phyloP scores from a whole-genome alignment of 495 filamentous ascomycete species.

The Penicillium odoratum region DNA sequence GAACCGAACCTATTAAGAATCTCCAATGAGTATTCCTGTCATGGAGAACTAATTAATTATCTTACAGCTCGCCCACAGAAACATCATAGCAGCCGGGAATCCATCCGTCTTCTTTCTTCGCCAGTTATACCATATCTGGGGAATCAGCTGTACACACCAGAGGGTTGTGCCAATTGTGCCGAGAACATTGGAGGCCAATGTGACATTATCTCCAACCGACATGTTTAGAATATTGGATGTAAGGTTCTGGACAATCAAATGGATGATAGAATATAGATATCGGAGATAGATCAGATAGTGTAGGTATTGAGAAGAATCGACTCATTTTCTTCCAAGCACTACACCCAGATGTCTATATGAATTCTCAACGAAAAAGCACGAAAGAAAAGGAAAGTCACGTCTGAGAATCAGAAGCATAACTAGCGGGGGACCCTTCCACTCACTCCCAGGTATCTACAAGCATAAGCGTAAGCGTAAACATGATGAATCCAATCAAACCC shows the following conservation, averaged over 20 bases:
- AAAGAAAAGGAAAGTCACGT: too few species aligned
- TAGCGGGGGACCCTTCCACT: too few species aligned
- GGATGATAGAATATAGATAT: too few species aligned
- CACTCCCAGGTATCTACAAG: too few species aligned
- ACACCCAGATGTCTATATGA: too few species aligned
- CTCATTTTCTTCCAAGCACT: too few species aligned
- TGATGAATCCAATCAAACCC: neutral
- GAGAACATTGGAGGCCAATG: constrained; percentile 51
- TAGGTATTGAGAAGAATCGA: too few species aligned
- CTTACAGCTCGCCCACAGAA: constrained; percentile 69
- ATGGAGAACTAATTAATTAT: neutral
- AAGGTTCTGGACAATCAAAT: too few species aligned
- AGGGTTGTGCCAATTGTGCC: constrained; percentile 57
- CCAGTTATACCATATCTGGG: constrained; percentile 73
- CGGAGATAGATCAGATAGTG: too few species aligned
- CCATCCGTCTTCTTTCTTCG: constrained; percentile 69
- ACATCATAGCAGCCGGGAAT: constrained; percentile 70
- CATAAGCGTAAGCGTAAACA: too few species aligned
- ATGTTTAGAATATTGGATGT: constrained; percentile 7
- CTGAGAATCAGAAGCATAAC: too few species aligned
- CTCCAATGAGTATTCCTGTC: neutral
- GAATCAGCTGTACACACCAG: constrained; percentile 55
- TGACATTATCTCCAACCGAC: constrained; percentile 35
- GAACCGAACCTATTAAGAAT: constrained; percentile 40
- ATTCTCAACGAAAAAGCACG: too few species aligned